phyloP scores from a whole-genome alignment of 1,284 basidiomycete species.

The Clitocybe nebularis region DNA sequence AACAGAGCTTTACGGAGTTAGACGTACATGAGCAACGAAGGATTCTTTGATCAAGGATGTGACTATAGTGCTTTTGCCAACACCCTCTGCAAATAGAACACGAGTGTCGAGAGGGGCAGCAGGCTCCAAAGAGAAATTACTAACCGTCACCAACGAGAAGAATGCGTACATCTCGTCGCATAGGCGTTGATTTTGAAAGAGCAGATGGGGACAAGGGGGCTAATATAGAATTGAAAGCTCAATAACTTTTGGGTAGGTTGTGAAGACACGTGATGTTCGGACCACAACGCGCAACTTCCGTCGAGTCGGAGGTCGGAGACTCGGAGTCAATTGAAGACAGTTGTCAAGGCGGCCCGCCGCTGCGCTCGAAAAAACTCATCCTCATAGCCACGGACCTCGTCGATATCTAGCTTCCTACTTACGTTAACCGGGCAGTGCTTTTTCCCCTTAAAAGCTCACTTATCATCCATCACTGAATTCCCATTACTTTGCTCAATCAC shows the following conservation, averaged over 20 bases:
- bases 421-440: slow-evolving; percentile 1
- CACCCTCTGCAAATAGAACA: slow-evolving; percentile 61
- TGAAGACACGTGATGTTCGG: not conserved
- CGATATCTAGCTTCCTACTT: slow-evolving; percentile 1
- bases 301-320: no score
- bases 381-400: not conserved
- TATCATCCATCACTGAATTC: not conserved
- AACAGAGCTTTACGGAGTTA: slow-evolving; percentile 7
- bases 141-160: slow-evolving; percentile 90
- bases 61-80: slow-evolving; percentile 93
- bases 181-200: no score
- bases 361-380: no score
- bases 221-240: no score
- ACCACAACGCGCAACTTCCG: not conserved
- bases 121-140: slow-evolving; percentile 11
- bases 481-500: slow-evolving; percentile 12
- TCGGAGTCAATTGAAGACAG: no score
- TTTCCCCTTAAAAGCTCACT: slow-evolving; percentile 4
- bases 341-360: no score
- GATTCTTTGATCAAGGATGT: slow-evolving; percentile 95
- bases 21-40: slow-evolving; percentile 81
- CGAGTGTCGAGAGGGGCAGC: slow-evolving; percentile 11
- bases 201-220: no score
- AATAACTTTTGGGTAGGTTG: no score
- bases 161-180: slow-evolving; percentile 89